Percentiles rank a stretch among this genome's conserved stretches.
Evolutionary conservation across 768 basidiomycete genomes (phyloP).

Genomic region (Auricularia cornea): DNA sequence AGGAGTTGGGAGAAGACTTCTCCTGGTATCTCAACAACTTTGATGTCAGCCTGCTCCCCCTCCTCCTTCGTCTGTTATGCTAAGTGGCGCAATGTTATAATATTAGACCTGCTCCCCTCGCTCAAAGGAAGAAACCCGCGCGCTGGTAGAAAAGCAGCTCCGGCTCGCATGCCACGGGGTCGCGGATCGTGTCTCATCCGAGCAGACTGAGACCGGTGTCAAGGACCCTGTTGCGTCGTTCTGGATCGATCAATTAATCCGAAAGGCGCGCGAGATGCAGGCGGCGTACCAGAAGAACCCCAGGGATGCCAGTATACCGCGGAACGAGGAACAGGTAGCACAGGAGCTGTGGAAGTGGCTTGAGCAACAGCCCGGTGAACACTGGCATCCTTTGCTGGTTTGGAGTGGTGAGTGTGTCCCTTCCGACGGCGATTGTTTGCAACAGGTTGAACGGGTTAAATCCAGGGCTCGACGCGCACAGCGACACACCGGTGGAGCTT

Average conservation of each 20-base stretch:
- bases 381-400: neutral
- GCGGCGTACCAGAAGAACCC: neutral
- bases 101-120: no score
- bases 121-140: neutral
- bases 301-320: neutral
- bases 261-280: neutral
- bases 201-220: slow-evolving; percentile 20
- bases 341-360: neutral
- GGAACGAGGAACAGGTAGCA: neutral
- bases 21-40: no score
- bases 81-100: no score
- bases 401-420: neutral
- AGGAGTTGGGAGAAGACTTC: neutral
- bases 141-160: neutral
- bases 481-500: slow-evolving; percentile 21
- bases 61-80: no score
- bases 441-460: neutral
- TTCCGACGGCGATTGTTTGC: no score
- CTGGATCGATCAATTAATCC: slow-evolving; percentile 26
- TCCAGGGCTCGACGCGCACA: slow-evolving; percentile 22
- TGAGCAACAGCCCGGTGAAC: neutral
- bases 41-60: no score
- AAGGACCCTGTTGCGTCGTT: slow-evolving; percentile 28
- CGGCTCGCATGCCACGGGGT: neutral
- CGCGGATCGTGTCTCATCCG: neutral